A percentile compares a stretch with the other conserved stretches of the same genome.
These are phyloP conservation scores for Chiua virens DNA, from an alignment of 768 basidiomycete genomes.

Conservation along the genomic window DNA sequence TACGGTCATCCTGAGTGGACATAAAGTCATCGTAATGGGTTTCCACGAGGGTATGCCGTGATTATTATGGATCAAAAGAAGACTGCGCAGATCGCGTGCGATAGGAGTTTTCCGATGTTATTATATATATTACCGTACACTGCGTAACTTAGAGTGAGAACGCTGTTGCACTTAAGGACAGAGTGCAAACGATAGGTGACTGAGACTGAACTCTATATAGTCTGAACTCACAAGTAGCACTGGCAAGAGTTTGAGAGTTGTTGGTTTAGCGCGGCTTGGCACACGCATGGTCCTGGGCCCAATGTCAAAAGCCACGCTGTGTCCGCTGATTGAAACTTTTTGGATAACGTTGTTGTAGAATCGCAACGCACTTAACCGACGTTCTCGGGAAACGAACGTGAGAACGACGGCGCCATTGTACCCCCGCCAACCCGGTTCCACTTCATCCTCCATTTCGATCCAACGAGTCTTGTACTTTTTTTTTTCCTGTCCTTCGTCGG, in stretches of 20 bases:
- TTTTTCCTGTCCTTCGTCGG: slow-evolving; percentile 24
- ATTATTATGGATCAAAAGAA: too few relatives aligned
- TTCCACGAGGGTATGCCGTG: neutral
- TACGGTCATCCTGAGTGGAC: too few relatives aligned
- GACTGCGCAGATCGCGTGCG: too few relatives aligned
- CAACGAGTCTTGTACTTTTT: slow-evolving; percentile 10
- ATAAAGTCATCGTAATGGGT: neutral
- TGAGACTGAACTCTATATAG: slow-evolving; percentile 2
- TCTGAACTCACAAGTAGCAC: neutral
- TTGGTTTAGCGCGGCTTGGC: neutral
- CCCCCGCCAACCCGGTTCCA: slow-evolving; percentile 8
- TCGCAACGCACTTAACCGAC: slow-evolving; percentile 17
- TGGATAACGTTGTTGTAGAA: neutral
- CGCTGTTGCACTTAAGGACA: neutral
- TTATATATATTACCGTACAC: neutral
- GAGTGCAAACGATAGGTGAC: neutral
- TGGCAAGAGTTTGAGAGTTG: neutral
- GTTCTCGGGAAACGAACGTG: slow-evolving; percentile 21
- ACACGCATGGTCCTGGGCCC: neutral
- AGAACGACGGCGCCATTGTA: slow-evolving; percentile 19
- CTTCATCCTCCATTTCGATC: slow-evolving; percentile 12
- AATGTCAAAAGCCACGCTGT: slow-evolving; percentile 8
- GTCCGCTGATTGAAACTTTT: neutral
- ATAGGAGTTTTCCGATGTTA: too few relatives aligned
- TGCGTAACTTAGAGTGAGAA: neutral